These are phyloP conservation scores for Ogataea saltuana DNA, from an alignment of 805 yeast species.

Conservation along the genomic window DNA sequence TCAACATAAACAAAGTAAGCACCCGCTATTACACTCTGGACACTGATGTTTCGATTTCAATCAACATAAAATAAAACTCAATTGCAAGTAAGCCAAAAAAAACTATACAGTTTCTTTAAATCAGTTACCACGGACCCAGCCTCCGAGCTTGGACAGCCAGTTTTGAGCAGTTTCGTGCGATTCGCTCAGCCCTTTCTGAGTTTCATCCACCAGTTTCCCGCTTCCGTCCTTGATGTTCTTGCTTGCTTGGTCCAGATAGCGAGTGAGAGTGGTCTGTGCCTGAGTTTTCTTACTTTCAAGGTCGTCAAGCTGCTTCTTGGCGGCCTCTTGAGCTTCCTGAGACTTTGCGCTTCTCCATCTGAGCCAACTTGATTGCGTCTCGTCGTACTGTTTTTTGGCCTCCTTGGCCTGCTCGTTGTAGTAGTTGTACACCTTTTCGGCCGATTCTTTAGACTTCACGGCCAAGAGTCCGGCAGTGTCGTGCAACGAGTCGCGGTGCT, in stretches of 20 bases:
- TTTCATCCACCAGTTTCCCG: conserved; percentile 17
- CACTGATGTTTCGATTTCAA: too few relatives aligned
- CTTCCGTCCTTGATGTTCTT: conserved; percentile 14
- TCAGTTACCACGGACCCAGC: conserved; percentile 26
- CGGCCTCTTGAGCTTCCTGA: conserved; percentile 30
- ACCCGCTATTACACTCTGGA: too few relatives aligned
- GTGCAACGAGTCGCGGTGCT: conserved; percentile 37
- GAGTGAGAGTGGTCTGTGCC: conserved; percentile 25
- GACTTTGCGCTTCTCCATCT: conserved; percentile 34
- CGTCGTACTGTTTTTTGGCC: conserved; percentile 32
- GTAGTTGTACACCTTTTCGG: conserved; percentile 25
- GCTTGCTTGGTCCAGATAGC: conserved; percentile 15
- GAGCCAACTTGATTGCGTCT: conserved; percentile 32
- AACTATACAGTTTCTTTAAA: neutral
- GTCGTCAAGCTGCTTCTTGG: conserved; percentile 27
- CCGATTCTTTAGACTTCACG: conserved; percentile 24
- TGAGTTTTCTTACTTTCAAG: conserved; percentile 23
- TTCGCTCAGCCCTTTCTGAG: conserved; percentile 20
- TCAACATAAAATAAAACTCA: too few relatives aligned
- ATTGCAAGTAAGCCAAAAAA: too few relatives aligned
- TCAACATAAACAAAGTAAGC: neutral
- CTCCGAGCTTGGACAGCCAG: conserved; percentile 19
- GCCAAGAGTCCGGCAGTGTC: conserved; percentile 25
- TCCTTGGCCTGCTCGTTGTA: conserved; percentile 25
- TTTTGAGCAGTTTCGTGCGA: conserved; percentile 27